Base-by-base conservation (phyloP, 441 rosid genomes). In the Oxalis stricta region DNA sequence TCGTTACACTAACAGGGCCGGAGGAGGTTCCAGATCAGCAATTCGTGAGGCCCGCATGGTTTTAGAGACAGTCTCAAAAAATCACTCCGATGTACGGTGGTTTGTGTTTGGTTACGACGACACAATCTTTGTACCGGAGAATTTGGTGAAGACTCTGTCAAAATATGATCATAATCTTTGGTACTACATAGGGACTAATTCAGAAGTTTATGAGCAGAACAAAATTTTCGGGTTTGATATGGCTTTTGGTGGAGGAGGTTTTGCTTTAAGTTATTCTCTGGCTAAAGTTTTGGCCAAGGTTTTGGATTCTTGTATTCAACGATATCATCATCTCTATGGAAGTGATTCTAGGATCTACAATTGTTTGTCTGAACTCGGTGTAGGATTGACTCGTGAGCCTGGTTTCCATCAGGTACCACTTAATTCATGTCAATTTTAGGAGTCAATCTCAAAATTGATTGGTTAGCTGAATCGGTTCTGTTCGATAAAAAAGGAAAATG, bases 41-140 rank as follows among this genome's bases (percentile, higher is more conserved):
- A 75, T 86, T 17, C 77, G 99, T 0, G 75, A 77, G 17, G 88
- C 96, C 0, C 68, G 96, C 10, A 73, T 70, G 14, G 82, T 91
- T 33, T 34, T 53, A 3, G 99, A 91, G 66, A 73, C 79, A 0
- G 83, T 82, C 57, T 51, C 50, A 11, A 64, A 76, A 9, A 68
- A 73, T 41, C 73, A 65, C 24, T 49, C 93, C 1, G 60, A 72
- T 39, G 80, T 75, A 2, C 56, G 84, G 36, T 91, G 99, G 99
- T 85, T 47, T 28, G 93, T 91, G 18, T 86, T 91, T 8, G 95
- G 99, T 18, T 96, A 83, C 18, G 99, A 91, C 10, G 99, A 86
- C 65, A 91, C 98, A 0, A 60, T 86, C 32, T 91, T 83, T 56
- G 59, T 91, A 9, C 77, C 93, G 0, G 75, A 83, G 48, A 86